Evolutionary conservation across 495 filamentous ascomycete genomes (phyloP).

Genomic region (Trichoderma asperelloides): DNA sequence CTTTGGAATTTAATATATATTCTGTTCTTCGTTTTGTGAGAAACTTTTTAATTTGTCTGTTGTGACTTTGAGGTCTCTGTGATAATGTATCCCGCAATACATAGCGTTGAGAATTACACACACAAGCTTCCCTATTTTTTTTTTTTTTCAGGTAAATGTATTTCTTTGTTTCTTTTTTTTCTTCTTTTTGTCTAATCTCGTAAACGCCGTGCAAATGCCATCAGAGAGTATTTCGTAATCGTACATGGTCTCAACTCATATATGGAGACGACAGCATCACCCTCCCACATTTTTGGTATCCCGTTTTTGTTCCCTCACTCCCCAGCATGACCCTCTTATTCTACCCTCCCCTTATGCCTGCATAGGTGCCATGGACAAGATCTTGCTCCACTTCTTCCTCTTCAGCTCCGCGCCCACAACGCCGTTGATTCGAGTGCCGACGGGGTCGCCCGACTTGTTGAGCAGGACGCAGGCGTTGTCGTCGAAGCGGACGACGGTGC

Average conservation of each 20-base stretch:
- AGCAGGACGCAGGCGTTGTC: slow-evolving; percentile 98
- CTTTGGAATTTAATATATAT: background rate
- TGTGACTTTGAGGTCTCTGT: background rate
- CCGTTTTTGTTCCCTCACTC: background rate
- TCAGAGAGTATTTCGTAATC: slow-evolving; percentile 6
- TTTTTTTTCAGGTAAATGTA: background rate
- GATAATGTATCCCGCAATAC: background rate
- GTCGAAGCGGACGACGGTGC: slow-evolving; percentile 83
- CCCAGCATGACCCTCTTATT: background rate
- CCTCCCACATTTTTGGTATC: background rate
- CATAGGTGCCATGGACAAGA: slow-evolving; percentile 89
- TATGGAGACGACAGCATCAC: background rate
- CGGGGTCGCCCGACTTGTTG: slow-evolving; percentile 92
- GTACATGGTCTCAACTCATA: slow-evolving; percentile 5
- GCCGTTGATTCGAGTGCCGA: slow-evolving; percentile 86
- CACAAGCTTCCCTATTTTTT: no score
- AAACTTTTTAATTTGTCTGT: background rate
- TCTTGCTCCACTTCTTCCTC: slow-evolving; percentile 92
- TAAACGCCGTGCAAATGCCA: slow-evolving; percentile 7
- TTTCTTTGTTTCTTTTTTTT: slow-evolving; percentile 10
- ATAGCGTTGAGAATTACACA: no score
- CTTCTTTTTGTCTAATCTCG: background rate
- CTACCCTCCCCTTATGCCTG: slow-evolving; percentile 52
- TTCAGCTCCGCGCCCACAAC: slow-evolving; percentile 81
- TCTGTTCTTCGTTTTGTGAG: background rate